Percentiles rank a stretch among this genome's conserved stretches.
Evolutionary conservation across 495 filamentous ascomycete genomes (phyloP).

Genomic region (Daldinia grandis): DNA sequence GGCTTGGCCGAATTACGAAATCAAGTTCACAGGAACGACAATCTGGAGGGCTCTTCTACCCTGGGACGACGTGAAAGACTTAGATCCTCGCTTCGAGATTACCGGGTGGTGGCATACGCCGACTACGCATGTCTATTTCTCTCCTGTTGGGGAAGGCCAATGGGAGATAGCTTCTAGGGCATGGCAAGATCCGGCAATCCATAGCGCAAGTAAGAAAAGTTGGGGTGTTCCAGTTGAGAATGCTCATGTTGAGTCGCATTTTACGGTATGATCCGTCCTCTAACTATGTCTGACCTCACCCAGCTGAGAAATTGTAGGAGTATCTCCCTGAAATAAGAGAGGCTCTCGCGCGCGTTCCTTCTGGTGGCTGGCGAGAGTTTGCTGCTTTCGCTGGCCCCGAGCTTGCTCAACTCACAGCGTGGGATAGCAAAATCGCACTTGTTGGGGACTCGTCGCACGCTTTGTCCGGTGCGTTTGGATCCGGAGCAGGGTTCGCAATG

Average conservation of each 20-base stretch:
- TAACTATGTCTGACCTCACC: background rate
- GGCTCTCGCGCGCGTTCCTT: constrained; percentile 47
- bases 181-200: constrained; percentile 41
- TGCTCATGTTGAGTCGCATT: constrained; percentile 52
- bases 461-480: constrained; percentile 58
- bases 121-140: constrained; percentile 56
- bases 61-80: constrained; percentile 44
- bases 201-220: constrained; percentile 50
- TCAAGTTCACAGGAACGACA: constrained; percentile 53
- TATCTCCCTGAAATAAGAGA: constrained; percentile 50
- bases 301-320: constrained; percentile 32
- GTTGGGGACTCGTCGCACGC: constrained; percentile 62
- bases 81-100: constrained; percentile 49
- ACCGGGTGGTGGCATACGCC: constrained; percentile 59
- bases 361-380: constrained; percentile 56
- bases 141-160: constrained; percentile 52
- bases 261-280: constrained; percentile 32
- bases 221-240: constrained; percentile 60
- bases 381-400: constrained; percentile 54
- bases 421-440: constrained; percentile 55
- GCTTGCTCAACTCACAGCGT: constrained; percentile 49
- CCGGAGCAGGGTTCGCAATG: constrained; percentile 61
- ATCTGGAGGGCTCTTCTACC: constrained; percentile 52
- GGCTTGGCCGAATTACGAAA: constrained; percentile 48
- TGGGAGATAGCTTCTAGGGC: constrained; percentile 46